Evolutionary conservation across 495 filamentous ascomycete genomes (phyloP), one percentile per base, ranked within the genome.

Genomic region (Tuber microsphaerosporum): DNA sequence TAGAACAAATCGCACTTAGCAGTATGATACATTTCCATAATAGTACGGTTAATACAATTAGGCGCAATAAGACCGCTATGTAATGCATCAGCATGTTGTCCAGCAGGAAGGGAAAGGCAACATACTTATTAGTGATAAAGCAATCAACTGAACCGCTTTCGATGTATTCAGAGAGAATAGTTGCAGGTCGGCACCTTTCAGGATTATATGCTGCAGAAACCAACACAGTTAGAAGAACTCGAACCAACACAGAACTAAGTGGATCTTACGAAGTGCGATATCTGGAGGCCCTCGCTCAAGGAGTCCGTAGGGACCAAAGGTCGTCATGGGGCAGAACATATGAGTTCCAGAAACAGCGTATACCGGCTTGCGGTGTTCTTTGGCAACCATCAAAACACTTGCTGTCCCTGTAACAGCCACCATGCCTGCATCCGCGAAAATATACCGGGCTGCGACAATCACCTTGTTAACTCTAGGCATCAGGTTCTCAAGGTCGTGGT

Each of bases 381-480:
- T 82, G 45, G 81, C 81, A 48, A 74, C 76, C 45, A 73, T 76
- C 17, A 75, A 77, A n/a, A 82, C 68, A 17, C 77, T 79, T 26
- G 70, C 75, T n/a, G 81, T 77, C 61, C 81, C 81, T 2, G 75
- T 74, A 44, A 80, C 71, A 37, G 81, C 80, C 14, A 82, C 44
- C n/a, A 82, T 69, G 8, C 72, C 69, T 16, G 80, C 81, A 75
- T 82, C 77, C 8, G 80, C 80, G 26, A 82, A 79, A 10, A 82
- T 73, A 61, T 82, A 82, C 42, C 79, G 78, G 5, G 81, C 81
- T 31, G 72, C 76, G 8, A 82, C 65, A 46, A 82, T 72, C 37
- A 82, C 81, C 69, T 82, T 82, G 39, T 82, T 80, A 39, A 82
- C 81, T n/a, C 81, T 76, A 26, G 74, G 70, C 77, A 82, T 82